A percentile compares a stretch with the other conserved stretches of the same genome.
phyloP scores from a whole-genome alignment of 208 protist species.

The Spongospora subterranea region DNA sequence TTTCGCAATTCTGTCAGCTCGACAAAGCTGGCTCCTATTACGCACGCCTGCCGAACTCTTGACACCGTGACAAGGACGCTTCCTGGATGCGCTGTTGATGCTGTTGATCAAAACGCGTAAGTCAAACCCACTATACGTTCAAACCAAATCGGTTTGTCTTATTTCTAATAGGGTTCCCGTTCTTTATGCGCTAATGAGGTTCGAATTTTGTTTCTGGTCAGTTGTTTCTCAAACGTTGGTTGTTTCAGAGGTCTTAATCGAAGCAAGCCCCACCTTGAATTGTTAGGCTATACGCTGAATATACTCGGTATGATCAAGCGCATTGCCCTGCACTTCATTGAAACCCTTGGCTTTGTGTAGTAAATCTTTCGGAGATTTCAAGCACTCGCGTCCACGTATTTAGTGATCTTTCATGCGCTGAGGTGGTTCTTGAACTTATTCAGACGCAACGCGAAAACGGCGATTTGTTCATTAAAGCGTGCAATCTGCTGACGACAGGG shows the following conservation, averaged over 20 bases:
- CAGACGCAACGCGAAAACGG: slow-evolving; percentile 27
- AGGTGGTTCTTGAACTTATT: slow-evolving; percentile 1
- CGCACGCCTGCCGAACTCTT: slow-evolving; percentile 37
- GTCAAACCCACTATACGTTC: background rate
- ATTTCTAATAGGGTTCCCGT: slow-evolving; percentile 25
- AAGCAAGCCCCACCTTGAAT: slow-evolving; percentile 47
- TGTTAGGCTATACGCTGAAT: background rate
- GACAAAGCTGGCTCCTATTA: background rate
- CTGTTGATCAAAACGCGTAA: slow-evolving; percentile 26
- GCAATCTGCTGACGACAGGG: background rate
- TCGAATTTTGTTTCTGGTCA: background rate
- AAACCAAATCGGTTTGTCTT: background rate
- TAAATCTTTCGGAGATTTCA: background rate
- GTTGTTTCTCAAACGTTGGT: background rate
- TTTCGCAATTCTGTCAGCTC: background rate
- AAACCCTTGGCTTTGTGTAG: background rate
- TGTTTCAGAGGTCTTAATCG: slow-evolving; percentile 5
- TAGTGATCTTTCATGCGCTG: background rate
- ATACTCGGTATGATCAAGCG: background rate
- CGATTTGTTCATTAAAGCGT: slow-evolving; percentile 31
- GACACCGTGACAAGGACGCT: background rate
- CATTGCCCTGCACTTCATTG: background rate
- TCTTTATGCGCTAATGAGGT: slow-evolving; percentile 29
- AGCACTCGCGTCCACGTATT: background rate
- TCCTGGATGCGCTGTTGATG: slow-evolving; percentile 4